phyloP scores from a whole-genome alignment of 805 yeast genomes.

The Saturnispora ahearnii region DNA sequence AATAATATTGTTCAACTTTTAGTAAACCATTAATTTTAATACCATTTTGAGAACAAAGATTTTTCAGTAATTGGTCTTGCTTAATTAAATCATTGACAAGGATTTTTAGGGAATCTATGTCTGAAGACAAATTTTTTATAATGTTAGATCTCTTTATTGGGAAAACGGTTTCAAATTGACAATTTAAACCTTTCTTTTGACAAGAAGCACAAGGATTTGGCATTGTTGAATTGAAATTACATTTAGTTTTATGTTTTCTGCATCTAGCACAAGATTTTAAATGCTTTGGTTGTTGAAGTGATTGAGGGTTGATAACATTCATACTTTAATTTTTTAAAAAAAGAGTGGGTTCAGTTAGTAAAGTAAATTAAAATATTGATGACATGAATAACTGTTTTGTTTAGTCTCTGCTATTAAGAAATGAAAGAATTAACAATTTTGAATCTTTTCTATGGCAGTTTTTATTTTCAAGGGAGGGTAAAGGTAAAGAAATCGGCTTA shows the following conservation, averaged over 20 bases:
- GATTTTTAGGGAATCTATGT: constrained; percentile 24
- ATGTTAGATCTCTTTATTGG: constrained; percentile 41
- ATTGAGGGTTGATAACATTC: neutral
- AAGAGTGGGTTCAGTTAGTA: too few relatives aligned
- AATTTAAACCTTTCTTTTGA: constrained; percentile 38
- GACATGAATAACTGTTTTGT: neutral
- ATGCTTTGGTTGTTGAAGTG: constrained; percentile 30
- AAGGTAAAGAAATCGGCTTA: too few relatives aligned
- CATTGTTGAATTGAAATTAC: constrained; percentile 44
- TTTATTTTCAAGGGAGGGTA: too few relatives aligned
- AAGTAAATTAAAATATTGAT: neutral
- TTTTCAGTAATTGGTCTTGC: constrained; percentile 21
- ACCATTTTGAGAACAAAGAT: constrained; percentile 21
- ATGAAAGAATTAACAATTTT: neutral
- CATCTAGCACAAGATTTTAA: constrained; percentile 56
- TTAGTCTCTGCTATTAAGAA: neutral
- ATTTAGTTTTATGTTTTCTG: constrained; percentile 56
- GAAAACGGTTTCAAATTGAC: constrained; percentile 47
- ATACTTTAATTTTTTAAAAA: neutral
- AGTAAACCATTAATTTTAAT: constrained; percentile 25
- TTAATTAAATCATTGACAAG: constrained; percentile 23
- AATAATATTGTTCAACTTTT: constrained; percentile 17
- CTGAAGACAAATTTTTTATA: constrained; percentile 28
- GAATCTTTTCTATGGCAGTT: too few relatives aligned
- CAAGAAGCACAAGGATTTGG: constrained; percentile 56